Conservation (phyloP, 2,329 filamentous ascomycete genomes). For the Talaromyces piceae region DNA sequence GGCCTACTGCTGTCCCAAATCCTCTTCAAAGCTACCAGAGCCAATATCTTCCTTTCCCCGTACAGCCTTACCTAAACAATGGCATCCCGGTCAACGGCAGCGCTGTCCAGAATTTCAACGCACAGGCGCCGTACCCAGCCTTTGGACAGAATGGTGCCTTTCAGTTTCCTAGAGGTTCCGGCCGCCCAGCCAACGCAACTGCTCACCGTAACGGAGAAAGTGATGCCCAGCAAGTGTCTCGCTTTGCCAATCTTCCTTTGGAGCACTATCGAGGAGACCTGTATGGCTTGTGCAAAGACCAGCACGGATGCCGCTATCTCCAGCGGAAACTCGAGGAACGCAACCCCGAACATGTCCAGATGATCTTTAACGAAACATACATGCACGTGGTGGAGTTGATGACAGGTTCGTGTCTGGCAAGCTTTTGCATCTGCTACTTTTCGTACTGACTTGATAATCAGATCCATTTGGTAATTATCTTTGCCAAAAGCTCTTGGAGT, state of each 20-base stretch:
- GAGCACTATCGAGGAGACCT: constrained; percentile 77
- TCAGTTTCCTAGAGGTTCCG: constrained; percentile 64
- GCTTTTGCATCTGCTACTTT: not conserved
- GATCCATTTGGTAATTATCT: constrained; percentile 99
- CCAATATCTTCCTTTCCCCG: constrained; percentile 44
- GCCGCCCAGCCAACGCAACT: constrained; percentile 46
- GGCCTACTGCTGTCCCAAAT: constrained; percentile 23
- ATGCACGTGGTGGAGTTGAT: constrained; percentile 93
- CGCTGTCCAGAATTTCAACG: constrained; percentile 40
- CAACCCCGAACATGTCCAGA: constrained; percentile 71
- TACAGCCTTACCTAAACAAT: constrained; percentile 50
- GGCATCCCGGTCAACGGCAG: constrained; percentile 29
- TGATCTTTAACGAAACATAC: constrained; percentile 92
- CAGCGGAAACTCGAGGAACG: constrained; percentile 96
- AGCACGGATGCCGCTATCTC: constrained; percentile 92
- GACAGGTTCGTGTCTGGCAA: constrained; percentile 52
- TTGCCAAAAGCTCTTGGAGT: constrained; percentile 96
- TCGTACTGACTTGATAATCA: constrained; percentile 21
- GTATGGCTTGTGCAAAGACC: constrained; percentile 89
- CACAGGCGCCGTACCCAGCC: constrained; percentile 49
- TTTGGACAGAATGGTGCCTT: constrained; percentile 45
- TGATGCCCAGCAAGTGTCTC: constrained; percentile 56
- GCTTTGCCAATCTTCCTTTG: constrained; percentile 75
- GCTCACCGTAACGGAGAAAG: constrained; percentile 49
- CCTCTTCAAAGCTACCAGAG: constrained; percentile 28